phyloP scores from a whole-genome alignment of 1,284 basidiomycete genomes.

The Sanghuangporus weigelae region DNA sequence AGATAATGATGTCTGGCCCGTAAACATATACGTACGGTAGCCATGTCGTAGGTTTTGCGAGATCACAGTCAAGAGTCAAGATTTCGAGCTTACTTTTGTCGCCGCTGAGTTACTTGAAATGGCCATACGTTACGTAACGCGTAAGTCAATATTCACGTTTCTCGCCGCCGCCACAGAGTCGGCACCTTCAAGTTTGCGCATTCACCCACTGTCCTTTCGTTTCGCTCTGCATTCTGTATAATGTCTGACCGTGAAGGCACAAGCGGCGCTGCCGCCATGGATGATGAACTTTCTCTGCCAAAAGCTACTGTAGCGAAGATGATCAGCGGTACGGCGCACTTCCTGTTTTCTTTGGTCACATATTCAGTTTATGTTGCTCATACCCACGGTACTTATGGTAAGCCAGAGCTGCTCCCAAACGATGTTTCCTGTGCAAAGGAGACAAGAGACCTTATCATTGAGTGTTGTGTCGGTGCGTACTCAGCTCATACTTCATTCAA shows the following conservation, averaged over 20 bases:
- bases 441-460: slow-evolving; percentile 92
- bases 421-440: slow-evolving; percentile 95
- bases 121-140: slow-evolving; percentile 5
- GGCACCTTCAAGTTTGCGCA: not conserved
- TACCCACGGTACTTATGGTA: not conserved
- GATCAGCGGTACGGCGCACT: slow-evolving; percentile 65
- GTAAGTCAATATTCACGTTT: not conserved
- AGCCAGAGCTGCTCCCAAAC: slow-evolving; percentile 72
- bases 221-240: slow-evolving; percentile 7
- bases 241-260: slow-evolving; percentile 88
- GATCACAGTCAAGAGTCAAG: not conserved
- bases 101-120: not conserved
- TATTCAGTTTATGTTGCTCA: slow-evolving; percentile 16
- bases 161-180: not conserved
- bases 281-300: slow-evolving; percentile 92
- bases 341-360: slow-evolving; percentile 2
- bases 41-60: slow-evolving; percentile 46
- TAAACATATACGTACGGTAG: slow-evolving; percentile 35
- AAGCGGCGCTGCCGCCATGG: slow-evolving; percentile 53
- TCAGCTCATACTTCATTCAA: not conserved
- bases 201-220: not conserved
- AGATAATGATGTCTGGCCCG: not conserved
- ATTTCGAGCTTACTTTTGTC: not conserved
- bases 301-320: slow-evolving; percentile 98
- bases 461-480: slow-evolving; percentile 89